phyloP scores from a whole-genome alignment of 441 rosid genomes.

The Corymbia citriodora region DNA sequence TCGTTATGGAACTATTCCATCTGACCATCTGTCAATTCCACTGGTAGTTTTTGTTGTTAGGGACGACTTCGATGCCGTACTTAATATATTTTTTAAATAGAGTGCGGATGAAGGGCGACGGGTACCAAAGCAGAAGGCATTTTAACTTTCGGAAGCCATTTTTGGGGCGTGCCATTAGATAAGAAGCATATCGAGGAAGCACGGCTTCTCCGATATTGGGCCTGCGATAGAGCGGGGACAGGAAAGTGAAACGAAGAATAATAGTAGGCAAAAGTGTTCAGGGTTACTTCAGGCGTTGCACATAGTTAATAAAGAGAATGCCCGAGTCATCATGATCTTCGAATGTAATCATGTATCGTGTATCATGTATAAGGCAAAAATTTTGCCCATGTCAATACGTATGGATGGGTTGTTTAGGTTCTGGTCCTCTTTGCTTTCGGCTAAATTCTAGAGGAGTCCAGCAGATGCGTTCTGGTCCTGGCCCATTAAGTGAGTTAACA shows the following conservation, averaged over 20 bases:
- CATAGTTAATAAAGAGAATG: neutral
- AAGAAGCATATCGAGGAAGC: neutral
- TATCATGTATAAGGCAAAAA: too few species aligned
- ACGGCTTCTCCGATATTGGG: neutral
- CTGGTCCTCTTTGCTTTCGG: too few species aligned
- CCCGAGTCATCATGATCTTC: neutral
- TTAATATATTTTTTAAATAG: neutral
- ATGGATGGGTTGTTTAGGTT: too few species aligned
- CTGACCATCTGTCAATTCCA: neutral
- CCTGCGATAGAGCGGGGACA: neutral
- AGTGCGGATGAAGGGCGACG: neutral
- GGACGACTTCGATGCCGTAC: neutral
- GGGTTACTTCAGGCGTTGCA: neutral
- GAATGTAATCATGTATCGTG: neutral
- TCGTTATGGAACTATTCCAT: slow-evolving; percentile 54
- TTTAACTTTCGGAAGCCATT: neutral
- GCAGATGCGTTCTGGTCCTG: too few species aligned
- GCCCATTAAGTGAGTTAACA: too few species aligned
- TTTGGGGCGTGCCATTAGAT: neutral
- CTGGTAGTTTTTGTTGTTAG: neutral
- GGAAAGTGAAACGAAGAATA: too few species aligned
- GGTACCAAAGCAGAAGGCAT: neutral
- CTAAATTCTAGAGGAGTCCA: neutral
- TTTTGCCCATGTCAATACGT: too few species aligned
- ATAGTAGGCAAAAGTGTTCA: neutral